A percentile compares a stretch with the other conserved stretches of the same genome.
Evolutionary conservation across 495 filamentous ascomycete species (phyloP).

Genomic region (Hypomontagnella submonticulosa): DNA sequence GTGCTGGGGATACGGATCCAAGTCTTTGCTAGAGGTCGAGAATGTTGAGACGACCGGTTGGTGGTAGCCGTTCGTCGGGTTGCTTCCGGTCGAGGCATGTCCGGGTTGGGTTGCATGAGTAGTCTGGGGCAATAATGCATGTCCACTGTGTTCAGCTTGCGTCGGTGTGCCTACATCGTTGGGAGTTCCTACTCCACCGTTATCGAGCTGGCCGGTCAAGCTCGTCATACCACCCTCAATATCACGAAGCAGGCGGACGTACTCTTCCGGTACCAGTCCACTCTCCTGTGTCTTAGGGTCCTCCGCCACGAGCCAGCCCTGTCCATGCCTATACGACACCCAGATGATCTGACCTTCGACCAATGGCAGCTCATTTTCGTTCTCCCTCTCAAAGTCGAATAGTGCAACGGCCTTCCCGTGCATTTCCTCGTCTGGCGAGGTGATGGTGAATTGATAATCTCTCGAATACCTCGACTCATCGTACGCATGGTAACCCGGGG

Average conservation of each 20-base stretch:
- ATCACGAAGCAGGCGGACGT: conserved; percentile 91
- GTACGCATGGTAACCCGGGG: conserved; percentile 59
- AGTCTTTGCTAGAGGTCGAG: conserved; percentile 78
- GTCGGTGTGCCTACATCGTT: conserved; percentile 66
- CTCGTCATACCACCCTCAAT: conserved; percentile 77
- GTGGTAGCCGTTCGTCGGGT: conserved; percentile 65
- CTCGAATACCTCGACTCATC: conserved; percentile 80
- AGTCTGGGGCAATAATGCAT: conserved; percentile 33
- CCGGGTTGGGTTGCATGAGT: conserved; percentile 45
- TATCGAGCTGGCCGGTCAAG: conserved; percentile 56
- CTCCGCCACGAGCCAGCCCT: conserved; percentile 96
- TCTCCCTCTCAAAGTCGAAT: conserved; percentile 93
- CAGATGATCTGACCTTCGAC: conserved; percentile 96
- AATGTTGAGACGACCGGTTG: conserved; percentile 78
- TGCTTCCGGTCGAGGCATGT: conserved; percentile 56
- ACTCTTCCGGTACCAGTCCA: conserved; percentile 95
- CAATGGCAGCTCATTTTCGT: conserved; percentile 94
- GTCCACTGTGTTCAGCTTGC: conserved; percentile 61
- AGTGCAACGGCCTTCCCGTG: conserved; percentile 95
- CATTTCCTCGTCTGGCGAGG: conserved; percentile 96
- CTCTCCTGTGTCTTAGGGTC: conserved; percentile 88
- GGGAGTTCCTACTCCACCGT: conserved; percentile 56
- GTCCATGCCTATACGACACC: conserved; percentile 93
- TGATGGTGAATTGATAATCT: conserved; percentile 95
- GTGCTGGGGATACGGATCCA: conserved; percentile 76